Evolutionary conservation across 2,329 filamentous ascomycete genomes (phyloP), one percentile per base, ranked within the genome.

Genomic region (Stagonosporopsis rhizophila): DNA sequence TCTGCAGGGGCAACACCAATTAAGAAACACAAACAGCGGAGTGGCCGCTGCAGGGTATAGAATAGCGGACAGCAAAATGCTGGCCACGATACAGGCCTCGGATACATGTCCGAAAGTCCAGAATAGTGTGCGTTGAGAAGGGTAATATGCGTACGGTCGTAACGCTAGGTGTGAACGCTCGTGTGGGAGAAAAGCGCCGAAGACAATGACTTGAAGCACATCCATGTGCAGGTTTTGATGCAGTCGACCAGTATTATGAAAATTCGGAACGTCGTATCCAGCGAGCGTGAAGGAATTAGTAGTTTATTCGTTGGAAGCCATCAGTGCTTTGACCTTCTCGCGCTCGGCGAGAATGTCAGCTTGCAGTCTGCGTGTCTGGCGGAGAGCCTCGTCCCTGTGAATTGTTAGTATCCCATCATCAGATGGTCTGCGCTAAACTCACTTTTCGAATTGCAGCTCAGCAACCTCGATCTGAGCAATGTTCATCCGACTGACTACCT

Each of bases 401-500:
- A 25, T 14, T 30, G 56, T 70, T 64, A 67, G 64, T 25, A 32
- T 20, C n/a, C 19, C 2, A 9, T 20, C 8, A 34, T 19, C 7
- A 3, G 11, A 20, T 12, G 23, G 15, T 19, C 14, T 22, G n/a
- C 12, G 5, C 7, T 32, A 19, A 46, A 65, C 73, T 62, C 67
- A 80, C 75, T 86, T 83, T 76, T 89, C 85, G 64, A 86, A 85
- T 75, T 93, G 90, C 55, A 96, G 81, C 71, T 91, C 85, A 69
- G 90, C 86, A 53, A 95, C 91, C 77, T 93, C 89, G 66, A 93
- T 90, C 78, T 95, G 91, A 9, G 90, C 90, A 65, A 82, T 81
- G 77, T 91, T 94, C 88, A 96, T 94, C 61, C 89, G 84, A 58
- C 87, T 82, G 7, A 96, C 89, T 7, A 95, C 91, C 75, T 91